Evolutionary conservation across 192 early-diverging fungal genomes (phyloP), one percentile per base, ranked within the genome.

Genomic region (Backusella mclennaniae): DNA sequence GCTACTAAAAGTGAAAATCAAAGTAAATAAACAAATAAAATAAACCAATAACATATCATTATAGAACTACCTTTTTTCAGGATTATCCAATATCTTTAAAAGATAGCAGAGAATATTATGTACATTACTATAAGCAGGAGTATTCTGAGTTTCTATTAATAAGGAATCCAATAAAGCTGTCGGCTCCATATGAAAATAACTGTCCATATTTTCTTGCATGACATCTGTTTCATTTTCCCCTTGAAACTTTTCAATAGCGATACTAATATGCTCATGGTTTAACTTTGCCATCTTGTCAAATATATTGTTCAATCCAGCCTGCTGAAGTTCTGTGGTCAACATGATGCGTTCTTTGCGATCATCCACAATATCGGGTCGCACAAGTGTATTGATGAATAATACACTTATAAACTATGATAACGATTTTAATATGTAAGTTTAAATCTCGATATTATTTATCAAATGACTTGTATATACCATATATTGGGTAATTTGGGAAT

Each of bases 301-400:
- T 11, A 78, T 71, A 12, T 76, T 68, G 6, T 69, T n/a, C 23
- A 82, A 76, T 1, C 93, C 93, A 39, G 89, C 87, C 6, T 87
- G 85, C 14, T 91, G 87, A 41, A 95, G 78, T 78, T 93, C 90
- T 73, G 89, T 88, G 49, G 92, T 85, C 66, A 92, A 85, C 67
- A 91, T 86, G 52, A 90, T 85, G 36, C 93, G 87, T 72, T 88
- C 84, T 31, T 92, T 89, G 33, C 92, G 84, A 74, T 92, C 91
- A 46, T 93, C 90, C 12, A 82, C 56, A 35, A 70, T 82, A 41
- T 90, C 89, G 8, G 92, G 87, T 38, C 88, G 87, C 0, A 93
- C 80, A 2, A 95, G 80, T 7, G 92, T 90, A 79, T 95, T 95
- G 81, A 95, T 85, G 66, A 95, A 86, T 19, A 95, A 84, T 74